phyloP scores from a whole-genome alignment of 2,329 filamentous ascomycete genomes.

The Dothidotthia symphoricarpi region DNA sequence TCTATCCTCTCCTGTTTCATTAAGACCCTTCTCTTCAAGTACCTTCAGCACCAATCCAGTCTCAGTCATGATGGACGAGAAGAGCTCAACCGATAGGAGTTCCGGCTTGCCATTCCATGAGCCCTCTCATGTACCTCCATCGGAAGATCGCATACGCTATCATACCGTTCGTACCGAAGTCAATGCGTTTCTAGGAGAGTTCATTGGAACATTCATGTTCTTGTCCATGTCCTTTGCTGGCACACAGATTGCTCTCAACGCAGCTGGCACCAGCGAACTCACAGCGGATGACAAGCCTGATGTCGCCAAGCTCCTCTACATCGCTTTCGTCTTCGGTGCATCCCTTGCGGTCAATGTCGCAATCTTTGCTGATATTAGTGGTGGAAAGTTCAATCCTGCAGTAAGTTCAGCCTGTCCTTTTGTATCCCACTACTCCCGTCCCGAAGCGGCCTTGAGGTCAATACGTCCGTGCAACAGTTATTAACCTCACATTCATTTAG shows the following conservation, averaged over 20 bases:
- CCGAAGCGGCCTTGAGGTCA: background rate
- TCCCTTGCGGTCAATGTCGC: constrained; percentile 38
- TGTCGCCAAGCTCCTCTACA: constrained; percentile 37
- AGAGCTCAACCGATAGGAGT: constrained; percentile 5
- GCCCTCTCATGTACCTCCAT: constrained; percentile 7
- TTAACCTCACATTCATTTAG: constrained; percentile 9
- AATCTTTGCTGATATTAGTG: constrained; percentile 39
- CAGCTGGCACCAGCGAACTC: constrained; percentile 30
- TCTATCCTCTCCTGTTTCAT: no score
- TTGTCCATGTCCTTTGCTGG: constrained; percentile 37
- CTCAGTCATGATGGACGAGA: constrained; percentile 9
- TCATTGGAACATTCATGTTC: constrained; percentile 50
- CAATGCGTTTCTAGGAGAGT: constrained; percentile 42
- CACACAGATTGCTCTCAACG: constrained; percentile 51
- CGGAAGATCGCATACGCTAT: constrained; percentile 2
- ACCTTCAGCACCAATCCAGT: background rate
- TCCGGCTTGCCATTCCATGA: constrained; percentile 14
- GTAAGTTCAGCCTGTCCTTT: constrained; percentile 24
- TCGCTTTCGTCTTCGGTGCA: constrained; percentile 36
- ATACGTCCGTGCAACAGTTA: background rate
- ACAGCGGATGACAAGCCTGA: constrained; percentile 11
- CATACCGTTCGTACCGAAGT: constrained; percentile 19
- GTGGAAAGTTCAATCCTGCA: constrained; percentile 31
- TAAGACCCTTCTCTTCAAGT: background rate
- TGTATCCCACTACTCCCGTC: constrained; percentile 19